Evolutionary conservation across 176 grass and related monocot species (phyloP), one percentile per base, ranked within the genome.

Genomic region (Pontederia paniculata): DNA sequence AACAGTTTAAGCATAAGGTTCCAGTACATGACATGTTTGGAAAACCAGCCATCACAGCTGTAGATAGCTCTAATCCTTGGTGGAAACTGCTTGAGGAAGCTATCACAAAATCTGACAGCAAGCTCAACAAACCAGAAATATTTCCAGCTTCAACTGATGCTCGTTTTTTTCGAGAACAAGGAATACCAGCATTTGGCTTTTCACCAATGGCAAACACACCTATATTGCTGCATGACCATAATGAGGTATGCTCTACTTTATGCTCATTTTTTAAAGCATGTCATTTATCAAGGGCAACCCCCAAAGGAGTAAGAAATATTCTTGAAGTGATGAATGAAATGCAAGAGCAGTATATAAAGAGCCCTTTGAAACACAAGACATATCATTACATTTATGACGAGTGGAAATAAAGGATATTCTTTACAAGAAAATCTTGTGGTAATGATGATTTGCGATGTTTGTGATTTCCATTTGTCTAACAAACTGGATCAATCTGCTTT

Each of bases 121-220:
- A 88, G 79, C 77, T 97, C 70, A 66, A 68, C 44, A 97, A 82
- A 61, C 86, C 83, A 0, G 91, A 97, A 70, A 77, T 97, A 66
- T 88, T 97, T 60, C 83, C 83, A 3, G 91, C 91, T 11, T 81
- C 86, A 41, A 97, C 91, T 5, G 91, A 97, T 74, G 68, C 86
- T 69, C 76, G 86, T 18, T 88, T 79, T 68, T 97, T 88, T 66
- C 70, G 86, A 77, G 23, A 82, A 56, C 7, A 81, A 42, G 91
- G 86, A 43, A 52, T 97, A 57, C 83, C 91, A 56, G 91, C 91
- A 66, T 88, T 97, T 3, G 86, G 91, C 45, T 97, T 97, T 68
- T 97, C 91, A 43, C 91, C 91, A 42, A 90, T 90, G 91, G 74
- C 74, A 44, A 90, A 88, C 72, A 97, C 91, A 28, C 91, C 83